phyloP scores from a whole-genome alignment of 371 early-diverging fungal species.

The Mortierella sp. region DNA sequence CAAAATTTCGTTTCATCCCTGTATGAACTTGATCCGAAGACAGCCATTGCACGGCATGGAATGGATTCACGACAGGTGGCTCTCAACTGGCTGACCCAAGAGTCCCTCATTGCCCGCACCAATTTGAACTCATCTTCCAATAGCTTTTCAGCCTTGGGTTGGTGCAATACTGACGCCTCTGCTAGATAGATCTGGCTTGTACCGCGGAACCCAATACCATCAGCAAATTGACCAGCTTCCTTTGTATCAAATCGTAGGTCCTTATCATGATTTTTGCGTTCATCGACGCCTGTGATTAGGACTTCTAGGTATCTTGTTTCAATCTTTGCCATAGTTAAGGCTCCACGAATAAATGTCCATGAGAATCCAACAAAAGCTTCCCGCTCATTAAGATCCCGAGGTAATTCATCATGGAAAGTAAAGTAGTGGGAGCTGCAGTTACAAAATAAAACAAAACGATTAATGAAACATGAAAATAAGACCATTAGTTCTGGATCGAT shows the following conservation, averaged over 20 bases:
- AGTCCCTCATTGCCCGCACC: conserved; percentile 22
- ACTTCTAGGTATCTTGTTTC: conserved; percentile 19
- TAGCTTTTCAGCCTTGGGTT: conserved; percentile 20
- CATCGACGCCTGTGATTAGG: conserved; percentile 12
- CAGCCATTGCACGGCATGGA: conserved; percentile 15
- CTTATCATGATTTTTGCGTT: conserved; percentile 14
- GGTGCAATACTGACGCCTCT: conserved; percentile 8
- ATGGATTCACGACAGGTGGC: conserved; percentile 21
- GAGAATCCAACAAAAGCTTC: conserved; percentile 20
- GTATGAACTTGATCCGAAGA: conserved; percentile 23
- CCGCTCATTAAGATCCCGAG: conserved; percentile 23
- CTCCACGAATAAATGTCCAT: conserved; percentile 32
- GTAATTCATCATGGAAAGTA: conserved; percentile 12
- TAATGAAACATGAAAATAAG: background rate
- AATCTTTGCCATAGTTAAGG: conserved; percentile 23
- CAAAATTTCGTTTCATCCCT: conserved; percentile 36
- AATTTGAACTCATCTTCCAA: conserved; percentile 24
- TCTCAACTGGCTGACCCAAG: too few relatives aligned
- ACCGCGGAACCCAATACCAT: conserved; percentile 19
- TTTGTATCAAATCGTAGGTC: conserved; percentile 6
- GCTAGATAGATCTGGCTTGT: conserved; percentile 24
- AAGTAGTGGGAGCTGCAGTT: conserved; percentile 19
- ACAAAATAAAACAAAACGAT: background rate
- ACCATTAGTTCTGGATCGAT: too few relatives aligned
- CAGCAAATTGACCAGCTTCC: conserved; percentile 13